Evolutionary conservation across 1,284 basidiomycete species (phyloP), one percentile per base, ranked within the genome.

Genomic region (Pholiota adiposa): DNA sequence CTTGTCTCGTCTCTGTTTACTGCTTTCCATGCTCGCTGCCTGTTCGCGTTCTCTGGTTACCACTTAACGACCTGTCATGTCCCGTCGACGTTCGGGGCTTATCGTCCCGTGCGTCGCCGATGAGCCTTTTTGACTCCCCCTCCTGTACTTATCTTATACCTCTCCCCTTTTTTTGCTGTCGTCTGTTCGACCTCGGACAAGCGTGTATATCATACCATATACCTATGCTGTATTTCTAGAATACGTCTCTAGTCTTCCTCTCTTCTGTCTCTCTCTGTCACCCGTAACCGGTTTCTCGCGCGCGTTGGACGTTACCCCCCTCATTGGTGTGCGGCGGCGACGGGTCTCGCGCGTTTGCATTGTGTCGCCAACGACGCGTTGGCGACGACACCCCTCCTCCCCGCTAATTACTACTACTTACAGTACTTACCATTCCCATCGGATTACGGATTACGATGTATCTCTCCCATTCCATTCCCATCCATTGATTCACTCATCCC

Each of bases 201-300:
- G 49, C 51, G 38, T 64, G 58, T 65, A 58, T 63, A 61, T 58
- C 63, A 63, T 65, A 63, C 57, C 58, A 56, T 63, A 65, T 62
- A 64, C 60, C 59, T 66, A 70, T 68, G 64, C 60, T 76, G 73
- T 77, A 76, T 74, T 74, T 72, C 67, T 75, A 75, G 72, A 70
- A 67, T 64, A 56, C 59, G 29, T 18, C 36, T 48, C 40, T 65
- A n/a, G n/a, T 58, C 57, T 61, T 63, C 44, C 56, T 60, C 46
- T 44, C 18, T 54, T 56, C 49, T 38, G 8, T 34, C 16, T 18
- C 29, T 12, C 36, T 27, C 25, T 23, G 23, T 23, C 19, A 19
- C 12, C 43, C 12, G 44, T 46, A 46, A 46, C 23, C 21, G 12
- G 36, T 38, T 46, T 27, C 44, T 23, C 44, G 44, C 44, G 44